Conservation (phyloP, 2,329 filamentous ascomycete species). For the Stenocarpella maydis region DNA sequence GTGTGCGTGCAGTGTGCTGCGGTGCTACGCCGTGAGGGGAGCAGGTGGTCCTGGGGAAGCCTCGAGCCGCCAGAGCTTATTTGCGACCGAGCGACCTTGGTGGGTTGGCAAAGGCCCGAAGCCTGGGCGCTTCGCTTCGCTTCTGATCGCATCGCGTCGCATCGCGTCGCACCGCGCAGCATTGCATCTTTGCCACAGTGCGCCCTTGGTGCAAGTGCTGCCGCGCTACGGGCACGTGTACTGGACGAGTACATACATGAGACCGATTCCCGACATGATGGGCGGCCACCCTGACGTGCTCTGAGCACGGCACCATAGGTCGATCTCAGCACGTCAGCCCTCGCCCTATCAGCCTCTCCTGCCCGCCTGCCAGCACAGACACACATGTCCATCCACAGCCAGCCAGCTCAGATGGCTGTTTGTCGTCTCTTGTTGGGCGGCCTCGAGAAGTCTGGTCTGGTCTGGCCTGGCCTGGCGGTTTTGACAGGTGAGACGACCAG, state of each 20-base stretch:
- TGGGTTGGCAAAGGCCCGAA: slow-evolving; percentile 11
- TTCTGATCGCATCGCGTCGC: neutral
- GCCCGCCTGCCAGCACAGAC: slow-evolving; percentile 1
- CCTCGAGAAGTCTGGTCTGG: neutral
- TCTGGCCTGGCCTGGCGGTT: neutral
- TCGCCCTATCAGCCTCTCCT: slow-evolving; percentile 10
- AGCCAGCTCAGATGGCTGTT: neutral
- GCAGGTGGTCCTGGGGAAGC: neutral
- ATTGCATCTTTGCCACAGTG: slow-evolving; percentile 7
- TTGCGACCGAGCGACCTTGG: slow-evolving; percentile 13
- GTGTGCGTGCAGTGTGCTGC: too few species aligned
- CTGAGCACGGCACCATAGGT: slow-evolving; percentile 24
- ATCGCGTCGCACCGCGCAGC: neutral
- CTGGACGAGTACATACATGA: slow-evolving; percentile 16
- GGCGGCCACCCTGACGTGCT: slow-evolving; percentile 21
- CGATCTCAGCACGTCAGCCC: slow-evolving; percentile 17
- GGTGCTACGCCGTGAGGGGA: too few species aligned
- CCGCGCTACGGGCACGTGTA: neutral
- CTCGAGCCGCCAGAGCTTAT: slow-evolving; percentile 24
- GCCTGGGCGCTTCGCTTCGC: slow-evolving; percentile 19
- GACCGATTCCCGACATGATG: slow-evolving; percentile 27
- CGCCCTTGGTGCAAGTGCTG: neutral
- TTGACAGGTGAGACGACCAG: slow-evolving; percentile 5
- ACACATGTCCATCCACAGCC: neutral
- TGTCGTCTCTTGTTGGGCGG: neutral